Conservation (phyloP, 257 asterid genomes). For the Leonotis leonurus region DNA sequence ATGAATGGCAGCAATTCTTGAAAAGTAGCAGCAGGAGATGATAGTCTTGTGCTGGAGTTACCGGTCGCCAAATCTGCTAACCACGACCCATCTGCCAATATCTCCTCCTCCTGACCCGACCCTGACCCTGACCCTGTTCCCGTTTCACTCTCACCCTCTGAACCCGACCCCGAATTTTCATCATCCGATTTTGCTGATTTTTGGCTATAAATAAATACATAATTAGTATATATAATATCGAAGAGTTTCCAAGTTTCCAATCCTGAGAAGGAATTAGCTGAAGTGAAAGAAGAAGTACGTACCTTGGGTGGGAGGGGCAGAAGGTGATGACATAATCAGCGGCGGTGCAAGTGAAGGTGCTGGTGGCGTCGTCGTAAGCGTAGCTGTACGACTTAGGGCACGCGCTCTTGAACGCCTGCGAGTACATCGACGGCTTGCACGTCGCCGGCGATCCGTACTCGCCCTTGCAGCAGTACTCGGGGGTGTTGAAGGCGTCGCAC, state of each 20-base stretch:
- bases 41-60: conserved; percentile 22
- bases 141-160: neutral
- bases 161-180: conserved; percentile 12
- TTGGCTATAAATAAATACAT: conserved; percentile 7
- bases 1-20: conserved; percentile 16
- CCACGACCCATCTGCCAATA: conserved; percentile 69
- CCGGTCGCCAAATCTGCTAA: conserved; percentile 69
- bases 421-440: conserved; percentile 57
- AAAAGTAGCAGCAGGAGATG: conserved; percentile 2
- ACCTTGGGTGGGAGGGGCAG: conserved; percentile 44
- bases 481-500: conserved; percentile 56
- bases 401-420: conserved; percentile 57
- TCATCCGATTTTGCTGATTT: conserved; percentile 36
- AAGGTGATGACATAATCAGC: conserved; percentile 68
- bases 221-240: neutral
- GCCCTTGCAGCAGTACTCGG: conserved; percentile 63
- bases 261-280: too few species aligned
- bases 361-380: conserved; percentile 64
- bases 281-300: neutral
- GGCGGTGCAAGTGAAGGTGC: conserved; percentile 63
- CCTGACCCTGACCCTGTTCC: conserved; percentile 26
- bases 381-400: conserved; percentile 74
- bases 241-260: too few species aligned
- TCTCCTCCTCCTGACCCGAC: conserved; percentile 44
- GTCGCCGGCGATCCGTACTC: conserved; percentile 54